Evolutionary conservation across 139 green algal genomes (phyloP).

Genomic region (Closterium sp.): DNA sequence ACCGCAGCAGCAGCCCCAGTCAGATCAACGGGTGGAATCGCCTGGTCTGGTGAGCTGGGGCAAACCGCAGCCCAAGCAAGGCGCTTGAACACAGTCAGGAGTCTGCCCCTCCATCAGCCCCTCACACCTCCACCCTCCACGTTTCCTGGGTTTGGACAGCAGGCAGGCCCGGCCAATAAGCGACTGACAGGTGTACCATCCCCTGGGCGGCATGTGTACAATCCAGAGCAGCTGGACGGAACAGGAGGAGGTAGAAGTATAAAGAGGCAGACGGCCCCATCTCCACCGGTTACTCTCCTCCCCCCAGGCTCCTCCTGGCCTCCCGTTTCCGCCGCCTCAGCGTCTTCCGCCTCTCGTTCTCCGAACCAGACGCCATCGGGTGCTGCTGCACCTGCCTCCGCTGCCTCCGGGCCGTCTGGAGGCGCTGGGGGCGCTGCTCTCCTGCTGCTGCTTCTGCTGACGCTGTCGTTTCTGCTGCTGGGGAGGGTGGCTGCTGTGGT

Average conservation of each 20-base stretch:
- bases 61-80: not conserved
- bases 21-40: not conserved
- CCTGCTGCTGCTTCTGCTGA: not conserved
- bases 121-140: not conserved
- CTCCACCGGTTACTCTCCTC: not conserved
- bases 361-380: not conserved
- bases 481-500: not conserved
- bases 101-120: not conserved
- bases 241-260: not conserved
- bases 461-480: not conserved
- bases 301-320: not conserved
- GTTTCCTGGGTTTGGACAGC: no score
- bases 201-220: no score
- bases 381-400: not conserved
- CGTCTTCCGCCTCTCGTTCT: not conserved
- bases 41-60: not conserved
- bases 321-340: not conserved
- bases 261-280: not conserved
- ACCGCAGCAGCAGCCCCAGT: not conserved
- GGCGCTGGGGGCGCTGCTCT: no score
- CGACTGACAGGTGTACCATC: not conserved
- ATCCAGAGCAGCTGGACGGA: no score
- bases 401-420: no score
- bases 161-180: not conserved
- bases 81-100: not conserved